Evolutionary conservation across 2,329 filamentous ascomycete species (phyloP).

Genomic region (Dactylellina drechsleri): DNA sequence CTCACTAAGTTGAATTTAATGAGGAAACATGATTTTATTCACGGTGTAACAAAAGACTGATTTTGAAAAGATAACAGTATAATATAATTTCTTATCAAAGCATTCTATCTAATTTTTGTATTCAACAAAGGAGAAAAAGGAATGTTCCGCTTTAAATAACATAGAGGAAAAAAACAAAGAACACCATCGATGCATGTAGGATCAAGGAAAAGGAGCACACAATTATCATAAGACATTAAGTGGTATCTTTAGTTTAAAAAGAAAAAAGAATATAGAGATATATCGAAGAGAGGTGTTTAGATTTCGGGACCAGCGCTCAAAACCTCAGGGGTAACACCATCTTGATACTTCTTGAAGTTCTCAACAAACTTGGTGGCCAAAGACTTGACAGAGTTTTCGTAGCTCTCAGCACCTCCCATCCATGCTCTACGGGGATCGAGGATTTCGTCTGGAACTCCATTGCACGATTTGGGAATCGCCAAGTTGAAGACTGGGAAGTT

Average conservation of each 20-base stretch:
- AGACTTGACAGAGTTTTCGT: constrained; percentile 88
- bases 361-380: constrained; percentile 88
- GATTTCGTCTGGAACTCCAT: constrained; percentile 86
- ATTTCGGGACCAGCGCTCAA: constrained; percentile 71
- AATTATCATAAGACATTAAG: constrained; percentile 55
- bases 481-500: constrained; percentile 97
- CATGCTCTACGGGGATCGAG: constrained; percentile 95
- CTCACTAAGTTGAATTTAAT: too few species aligned
- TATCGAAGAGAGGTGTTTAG: constrained; percentile 32
- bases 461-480: constrained; percentile 89
- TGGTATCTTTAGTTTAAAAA: constrained; percentile 56
- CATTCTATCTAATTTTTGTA: constrained; percentile 56
- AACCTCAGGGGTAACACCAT: constrained; percentile 82
- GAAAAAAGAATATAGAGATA: constrained; percentile 12
- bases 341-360: constrained; percentile 97
- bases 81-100: constrained; percentile 43
- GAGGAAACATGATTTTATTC: too few species aligned
- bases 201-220: constrained; percentile 27
- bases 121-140: constrained; percentile 25
- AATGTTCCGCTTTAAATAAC: constrained; percentile 33
- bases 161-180: constrained; percentile 39
- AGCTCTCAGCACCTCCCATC: constrained; percentile 80
- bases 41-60: too few species aligned
- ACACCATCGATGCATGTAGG: constrained; percentile 50
- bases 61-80: neutral